phyloP scores from a whole-genome alignment of 163 green algal species.

The Smithsoniella earleae region DNA sequence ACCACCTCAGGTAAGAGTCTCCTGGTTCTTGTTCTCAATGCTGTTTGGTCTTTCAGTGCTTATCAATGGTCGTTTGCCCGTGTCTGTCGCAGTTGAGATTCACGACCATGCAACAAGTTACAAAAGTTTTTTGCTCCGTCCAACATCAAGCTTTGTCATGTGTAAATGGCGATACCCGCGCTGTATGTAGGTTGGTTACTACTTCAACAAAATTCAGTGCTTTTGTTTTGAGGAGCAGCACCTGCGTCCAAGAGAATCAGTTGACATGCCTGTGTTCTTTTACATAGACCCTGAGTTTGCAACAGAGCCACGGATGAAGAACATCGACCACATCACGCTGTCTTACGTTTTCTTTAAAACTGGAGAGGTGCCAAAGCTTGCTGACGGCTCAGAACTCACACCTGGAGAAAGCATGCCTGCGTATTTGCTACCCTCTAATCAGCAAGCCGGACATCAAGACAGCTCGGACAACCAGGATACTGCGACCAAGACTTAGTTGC shows the following conservation, averaged over 20 bases:
- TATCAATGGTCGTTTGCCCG: background rate
- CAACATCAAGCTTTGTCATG: no score
- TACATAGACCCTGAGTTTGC: slow-evolving; percentile 95
- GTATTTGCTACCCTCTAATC: slow-evolving; percentile 10
- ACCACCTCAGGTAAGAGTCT: slow-evolving; percentile 33
- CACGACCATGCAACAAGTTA: background rate
- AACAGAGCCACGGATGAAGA: slow-evolving; percentile 62
- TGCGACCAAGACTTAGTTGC: no score
- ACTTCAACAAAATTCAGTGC: slow-evolving; percentile 99
- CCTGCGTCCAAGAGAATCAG: slow-evolving; percentile 53
- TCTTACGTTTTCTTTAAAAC: slow-evolving; percentile 95
- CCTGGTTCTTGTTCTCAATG: background rate
- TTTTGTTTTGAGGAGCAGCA: slow-evolving; percentile 98
- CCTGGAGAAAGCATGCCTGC: slow-evolving; percentile 24
- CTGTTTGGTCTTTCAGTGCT: background rate
- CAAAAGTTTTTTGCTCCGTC: slow-evolving; percentile 33
- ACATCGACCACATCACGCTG: slow-evolving; percentile 82
- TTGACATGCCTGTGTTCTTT: slow-evolving; percentile 95
- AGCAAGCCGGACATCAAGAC: background rate
- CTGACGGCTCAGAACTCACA: slow-evolving; percentile 20
- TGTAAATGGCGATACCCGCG: no score
- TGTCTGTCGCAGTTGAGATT: background rate
- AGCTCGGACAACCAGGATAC: background rate
- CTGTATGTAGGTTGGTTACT: slow-evolving; percentile 75
- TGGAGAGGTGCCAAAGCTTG: background rate